A percentile compares a stretch with the other conserved stretches of the same genome.
Evolutionary conservation across 495 filamentous ascomycete genomes (phyloP).

Genomic region (Trypethelium eluteriae): DNA sequence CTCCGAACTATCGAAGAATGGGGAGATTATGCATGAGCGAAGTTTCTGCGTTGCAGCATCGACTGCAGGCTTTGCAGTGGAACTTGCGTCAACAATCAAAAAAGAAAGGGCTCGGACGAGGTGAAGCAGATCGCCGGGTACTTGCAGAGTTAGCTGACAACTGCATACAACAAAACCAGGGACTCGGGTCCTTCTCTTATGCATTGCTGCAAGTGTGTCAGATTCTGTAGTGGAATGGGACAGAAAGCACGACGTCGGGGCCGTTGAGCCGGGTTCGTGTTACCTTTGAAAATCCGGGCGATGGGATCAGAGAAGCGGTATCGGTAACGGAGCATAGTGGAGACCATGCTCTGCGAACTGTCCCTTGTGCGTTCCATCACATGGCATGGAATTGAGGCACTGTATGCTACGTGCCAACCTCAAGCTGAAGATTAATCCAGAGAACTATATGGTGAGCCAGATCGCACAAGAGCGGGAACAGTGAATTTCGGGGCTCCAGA

Average conservation of each 20-base stretch:
- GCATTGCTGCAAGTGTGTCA: not conserved
- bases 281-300: not conserved
- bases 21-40: constrained; percentile 1
- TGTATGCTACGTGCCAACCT: not conserved
- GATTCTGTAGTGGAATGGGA: not conserved
- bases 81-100: not conserved
- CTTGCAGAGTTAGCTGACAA: not conserved
- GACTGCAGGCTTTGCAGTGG: constrained; percentile 2
- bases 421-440: no score
- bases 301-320: not conserved
- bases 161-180: constrained; percentile 6
- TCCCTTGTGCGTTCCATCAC: not conserved
- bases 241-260: not conserved
- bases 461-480: not conserved
- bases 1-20: not conserved
- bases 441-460: not conserved
- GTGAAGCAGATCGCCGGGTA: not conserved
- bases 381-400: not conserved
- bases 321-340: not conserved
- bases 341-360: not conserved
- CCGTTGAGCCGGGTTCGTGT: not conserved
- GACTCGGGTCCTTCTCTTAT: not conserved
- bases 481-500: not conserved
- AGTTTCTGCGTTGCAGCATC: constrained; percentile 2
- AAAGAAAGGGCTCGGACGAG: not conserved